Base-by-base conservation (phyloP, 83 land plant species). In the Picea abies region DNA sequence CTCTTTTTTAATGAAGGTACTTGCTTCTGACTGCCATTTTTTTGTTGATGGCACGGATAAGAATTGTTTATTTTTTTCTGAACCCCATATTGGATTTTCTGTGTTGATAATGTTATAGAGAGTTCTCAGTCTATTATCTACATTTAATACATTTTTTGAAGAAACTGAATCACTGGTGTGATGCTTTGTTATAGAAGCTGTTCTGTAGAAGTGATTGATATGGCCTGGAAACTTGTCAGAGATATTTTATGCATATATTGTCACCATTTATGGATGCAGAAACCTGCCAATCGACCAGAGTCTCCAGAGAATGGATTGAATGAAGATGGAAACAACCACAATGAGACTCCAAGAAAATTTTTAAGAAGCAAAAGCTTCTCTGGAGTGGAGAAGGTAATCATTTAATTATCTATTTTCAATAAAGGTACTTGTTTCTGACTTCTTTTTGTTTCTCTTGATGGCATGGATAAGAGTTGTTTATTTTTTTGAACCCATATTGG, bases 331-430 rank as follows among this genome's bases (percentile, higher is more conserved):
- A 84, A 84, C 20, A 47, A 79, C 29, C 20, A 78, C 8, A 32
- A 9, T 19, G 81, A 80, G 49, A 62, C 84, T 52, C 37, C 12
- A 47, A 83, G 78, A 73, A 90, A 84, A 71, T 79, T 81, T 58
- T 70, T 70, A 19, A 90, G 88, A 52, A 82, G 86, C 67, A 88
- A 81, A 83, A 90, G 85, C 29, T 63, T 85, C 76, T 83, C 86
- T 1, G 85, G 86, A 76, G 76, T 92, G 56, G 86, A 79, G 79
- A 88, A 90, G 90, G 94, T 92, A 22, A 75, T 73, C 44, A 23
- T 52, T 26, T 52, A 52, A 52, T 77, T 52, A 6, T 14, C 1
- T 26, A 77, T 77, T 9, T 52, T 49, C 37, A 14, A 49, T 23
- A 49, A 47, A 52, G 14, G 11, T 52, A 49, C 5, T 5, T 22